phyloP scores from a whole-genome alignment of 2,329 filamentous ascomycete species.

The Claviceps sp. region DNA sequence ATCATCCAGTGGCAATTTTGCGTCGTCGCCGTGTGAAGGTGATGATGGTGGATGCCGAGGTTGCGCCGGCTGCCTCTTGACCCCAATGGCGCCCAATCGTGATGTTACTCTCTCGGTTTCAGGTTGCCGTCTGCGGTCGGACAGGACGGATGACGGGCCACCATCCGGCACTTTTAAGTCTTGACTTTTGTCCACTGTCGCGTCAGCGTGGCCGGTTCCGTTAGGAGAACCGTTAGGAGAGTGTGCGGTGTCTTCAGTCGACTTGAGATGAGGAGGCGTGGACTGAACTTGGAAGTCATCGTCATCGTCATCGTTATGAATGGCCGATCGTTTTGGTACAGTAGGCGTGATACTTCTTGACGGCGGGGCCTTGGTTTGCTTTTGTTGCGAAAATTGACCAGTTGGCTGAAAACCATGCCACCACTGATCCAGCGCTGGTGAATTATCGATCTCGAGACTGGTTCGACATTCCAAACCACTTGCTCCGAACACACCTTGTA shows the following conservation, averaged over 20 bases:
- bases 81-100: constrained; percentile 24
- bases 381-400: constrained; percentile 11
- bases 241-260: constrained; percentile 12
- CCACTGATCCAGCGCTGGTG: constrained; percentile 31
- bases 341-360: constrained; percentile 5
- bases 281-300: constrained; percentile 36
- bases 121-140: constrained; percentile 8
- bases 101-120: constrained; percentile 9
- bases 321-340: constrained; percentile 1
- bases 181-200: constrained; percentile 21
- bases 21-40: constrained; percentile 2
- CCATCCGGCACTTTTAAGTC: constrained; percentile 10
- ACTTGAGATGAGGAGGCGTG: constrained; percentile 27
- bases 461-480: constrained; percentile 18
- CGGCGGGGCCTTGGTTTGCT: constrained; percentile 2
- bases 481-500: constrained; percentile 28
- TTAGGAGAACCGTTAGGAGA: constrained; percentile 4
- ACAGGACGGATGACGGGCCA: constrained; percentile 8
- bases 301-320: constrained; percentile 25
- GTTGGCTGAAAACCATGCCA: constrained; percentile 30
- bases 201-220: constrained; percentile 13
- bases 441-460: constrained; percentile 18
- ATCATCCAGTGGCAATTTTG: constrained; percentile 7
- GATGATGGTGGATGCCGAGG: constrained; percentile 11
- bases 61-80: constrained; percentile 17